These are phyloP conservation scores for Wickerhamiella vanderwaltii DNA, from an alignment of 805 yeast genomes.

Conservation along the genomic window DNA sequence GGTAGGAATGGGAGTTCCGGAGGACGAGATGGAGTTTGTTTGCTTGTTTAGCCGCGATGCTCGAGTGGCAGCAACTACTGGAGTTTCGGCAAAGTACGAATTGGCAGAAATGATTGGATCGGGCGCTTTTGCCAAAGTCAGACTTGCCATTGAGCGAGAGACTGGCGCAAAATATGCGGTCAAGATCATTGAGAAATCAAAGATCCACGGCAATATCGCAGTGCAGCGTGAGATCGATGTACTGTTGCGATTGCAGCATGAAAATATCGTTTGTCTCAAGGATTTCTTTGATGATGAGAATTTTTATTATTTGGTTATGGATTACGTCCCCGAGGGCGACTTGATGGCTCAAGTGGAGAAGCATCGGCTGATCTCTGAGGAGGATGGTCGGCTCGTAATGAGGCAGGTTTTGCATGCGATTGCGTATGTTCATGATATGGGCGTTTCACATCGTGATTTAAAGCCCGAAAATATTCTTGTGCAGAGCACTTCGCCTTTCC, in stretches of 20 bases:
- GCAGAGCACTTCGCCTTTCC: slow-evolving; percentile 80
- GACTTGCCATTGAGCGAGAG: slow-evolving; percentile 73
- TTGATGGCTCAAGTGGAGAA: slow-evolving; percentile 94
- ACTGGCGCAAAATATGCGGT: slow-evolving; percentile 85
- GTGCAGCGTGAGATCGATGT: slow-evolving; percentile 67
- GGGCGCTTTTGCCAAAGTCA: slow-evolving; percentile 97
- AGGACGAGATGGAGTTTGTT: slow-evolving; percentile 46
- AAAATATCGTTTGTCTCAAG: slow-evolving; percentile 69
- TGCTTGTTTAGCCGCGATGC: slow-evolving; percentile 24
- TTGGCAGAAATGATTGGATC: slow-evolving; percentile 84
- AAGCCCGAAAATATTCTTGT: slow-evolving; percentile 93
- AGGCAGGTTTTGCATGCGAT: slow-evolving; percentile 77
- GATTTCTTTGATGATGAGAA: slow-evolving; percentile 78
- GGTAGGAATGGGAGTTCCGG: slow-evolving; percentile 73
- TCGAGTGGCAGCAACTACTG: slow-evolving; percentile 30
- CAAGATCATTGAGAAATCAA: slow-evolving; percentile 73
- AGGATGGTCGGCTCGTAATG: slow-evolving; percentile 75
- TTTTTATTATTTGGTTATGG: slow-evolving; percentile 84
- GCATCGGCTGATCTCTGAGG: slow-evolving; percentile 78
- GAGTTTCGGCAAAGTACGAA: slow-evolving; percentile 59
- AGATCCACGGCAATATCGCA: slow-evolving; percentile 63
- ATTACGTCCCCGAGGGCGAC: slow-evolving; percentile 92
- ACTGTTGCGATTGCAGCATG: slow-evolving; percentile 64
- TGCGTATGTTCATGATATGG: slow-evolving; percentile 73
- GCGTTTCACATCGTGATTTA: slow-evolving; percentile 90